phyloP scores from a whole-genome alignment of 2,329 filamentous ascomycete species.

The Nothopassalora personata region DNA sequence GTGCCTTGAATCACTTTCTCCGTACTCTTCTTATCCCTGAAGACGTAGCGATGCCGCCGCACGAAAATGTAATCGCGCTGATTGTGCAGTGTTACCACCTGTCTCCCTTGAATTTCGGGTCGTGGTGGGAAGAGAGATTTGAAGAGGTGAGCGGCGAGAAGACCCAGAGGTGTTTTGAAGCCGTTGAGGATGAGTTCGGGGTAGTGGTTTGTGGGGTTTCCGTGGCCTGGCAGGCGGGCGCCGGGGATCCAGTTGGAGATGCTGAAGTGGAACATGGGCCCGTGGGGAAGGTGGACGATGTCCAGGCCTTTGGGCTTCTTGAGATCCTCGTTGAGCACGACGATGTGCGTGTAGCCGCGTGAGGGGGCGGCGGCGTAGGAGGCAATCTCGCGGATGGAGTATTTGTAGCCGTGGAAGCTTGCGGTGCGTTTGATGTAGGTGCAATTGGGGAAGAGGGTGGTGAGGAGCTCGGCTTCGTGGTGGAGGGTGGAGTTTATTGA shows the following conservation, averaged over 20 bases:
- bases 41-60: conserved; percentile 82
- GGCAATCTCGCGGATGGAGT: conserved; percentile 84
- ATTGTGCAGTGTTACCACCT: conserved; percentile 89
- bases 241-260: conserved; percentile 89
- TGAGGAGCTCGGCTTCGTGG: conserved; percentile 71
- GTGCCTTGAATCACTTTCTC: conserved; percentile 80
- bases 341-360: conserved; percentile 73
- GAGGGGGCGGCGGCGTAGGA: conserved; percentile 66
- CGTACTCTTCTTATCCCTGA: conserved; percentile 77
- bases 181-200: conserved; percentile 89
- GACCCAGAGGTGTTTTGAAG: conserved; percentile 86
- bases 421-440: conserved; percentile 78
- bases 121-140: conserved; percentile 70
- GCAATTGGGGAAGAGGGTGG: conserved; percentile 72
- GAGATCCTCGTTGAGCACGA: conserved; percentile 82
- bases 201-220: conserved; percentile 81
- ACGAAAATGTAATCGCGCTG: conserved; percentile 96
- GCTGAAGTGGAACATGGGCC: conserved; percentile 88
- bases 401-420: conserved; percentile 82
- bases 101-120: conserved; percentile 78
- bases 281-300: conserved; percentile 74
- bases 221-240: conserved; percentile 82
- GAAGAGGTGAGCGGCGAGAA: conserved; percentile 82
- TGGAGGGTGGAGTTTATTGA: conserved; percentile 85
- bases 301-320: conserved; percentile 80